Evolutionary conservation across 176 grass and related monocot species (phyloP).

Genomic region (Dactylis glomerata): DNA sequence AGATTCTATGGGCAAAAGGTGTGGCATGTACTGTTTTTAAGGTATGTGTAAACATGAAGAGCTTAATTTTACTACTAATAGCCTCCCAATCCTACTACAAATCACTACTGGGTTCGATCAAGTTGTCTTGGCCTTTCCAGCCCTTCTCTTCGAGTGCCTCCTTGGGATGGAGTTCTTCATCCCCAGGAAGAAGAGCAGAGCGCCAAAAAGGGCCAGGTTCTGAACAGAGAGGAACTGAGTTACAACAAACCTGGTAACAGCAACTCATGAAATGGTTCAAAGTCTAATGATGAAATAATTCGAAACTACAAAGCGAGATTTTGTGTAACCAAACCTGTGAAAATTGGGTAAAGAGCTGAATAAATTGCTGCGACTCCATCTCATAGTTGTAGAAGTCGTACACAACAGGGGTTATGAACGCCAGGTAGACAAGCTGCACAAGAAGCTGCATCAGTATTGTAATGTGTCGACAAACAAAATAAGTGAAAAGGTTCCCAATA

Average conservation of each 20-base stretch:
- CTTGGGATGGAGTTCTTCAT: constrained; percentile 90
- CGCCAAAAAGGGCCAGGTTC: constrained; percentile 83
- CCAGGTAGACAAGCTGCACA: constrained; percentile 57
- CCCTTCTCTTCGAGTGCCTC: constrained; percentile 64
- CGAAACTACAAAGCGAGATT: background rate
- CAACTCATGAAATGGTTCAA: background rate
- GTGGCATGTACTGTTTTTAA: constrained; percentile 35
- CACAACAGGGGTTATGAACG: constrained; percentile 53
- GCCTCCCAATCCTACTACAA: constrained; percentile 18
- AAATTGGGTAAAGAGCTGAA: constrained; percentile 51
- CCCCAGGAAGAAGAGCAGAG: constrained; percentile 81
- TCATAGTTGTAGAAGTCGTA: constrained; percentile 76
- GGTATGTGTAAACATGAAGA: constrained; percentile 31
- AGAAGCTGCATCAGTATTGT: constrained; percentile 17
- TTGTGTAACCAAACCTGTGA: constrained; percentile 44
- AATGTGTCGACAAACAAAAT: background rate
- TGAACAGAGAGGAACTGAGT: constrained; percentile 16
- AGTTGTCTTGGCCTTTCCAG: constrained; percentile 67
- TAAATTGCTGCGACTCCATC: constrained; percentile 46
- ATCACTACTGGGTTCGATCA: constrained; percentile 15
- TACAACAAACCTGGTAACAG: background rate
- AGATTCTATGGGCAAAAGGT: constrained; percentile 47
- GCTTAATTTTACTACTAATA: constrained; percentile 18
- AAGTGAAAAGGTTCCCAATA: no score
- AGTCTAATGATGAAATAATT: background rate